Conservation (phyloP, 129 eudicot species). For the Centaurea solstitialis region DNA sequence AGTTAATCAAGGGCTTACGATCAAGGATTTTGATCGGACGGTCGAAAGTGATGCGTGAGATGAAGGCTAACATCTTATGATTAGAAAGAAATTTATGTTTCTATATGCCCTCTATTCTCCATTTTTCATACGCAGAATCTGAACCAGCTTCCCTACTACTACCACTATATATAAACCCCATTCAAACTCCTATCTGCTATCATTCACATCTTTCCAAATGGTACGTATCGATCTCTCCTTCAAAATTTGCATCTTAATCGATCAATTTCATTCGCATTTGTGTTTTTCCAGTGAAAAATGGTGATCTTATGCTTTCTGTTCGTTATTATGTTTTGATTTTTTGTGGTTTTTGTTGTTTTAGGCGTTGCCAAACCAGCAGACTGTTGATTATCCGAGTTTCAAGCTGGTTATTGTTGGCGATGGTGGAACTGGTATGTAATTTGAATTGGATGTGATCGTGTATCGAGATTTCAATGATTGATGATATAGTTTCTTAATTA, state of each 20-base stretch:
- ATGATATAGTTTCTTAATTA: background rate
- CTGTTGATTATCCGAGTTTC: conserved; percentile 75
- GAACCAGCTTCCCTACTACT: background rate
- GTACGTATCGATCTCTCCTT: background rate
- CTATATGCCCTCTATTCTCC: background rate
- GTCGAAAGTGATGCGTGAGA: conserved; percentile 44
- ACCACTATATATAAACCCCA: background rate
- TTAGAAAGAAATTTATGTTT: background rate
- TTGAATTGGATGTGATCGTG: background rate
- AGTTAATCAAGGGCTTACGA: background rate
- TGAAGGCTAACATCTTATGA: conserved; percentile 29
- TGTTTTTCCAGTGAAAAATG: background rate
- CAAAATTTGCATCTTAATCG: background rate
- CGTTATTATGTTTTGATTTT: background rate
- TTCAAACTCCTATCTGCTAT: background rate
- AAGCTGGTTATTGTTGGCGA: conserved; percentile 79
- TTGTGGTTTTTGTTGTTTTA: conserved; percentile 17
- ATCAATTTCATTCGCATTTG: background rate
- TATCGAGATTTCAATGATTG: background rate
- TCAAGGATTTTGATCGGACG: conserved; percentile 35
- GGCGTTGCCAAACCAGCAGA: conserved; percentile 75
- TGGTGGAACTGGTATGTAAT: conserved; percentile 64
- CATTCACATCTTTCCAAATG: conserved; percentile 1
- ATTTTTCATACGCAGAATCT: conserved; percentile 27
- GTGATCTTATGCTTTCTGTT: background rate